Percentiles rank a stretch among this genome's conserved stretches.
Evolutionary conservation across 257 asterid genomes (phyloP).

Genomic region (Cynanchum wilfordii): DNA sequence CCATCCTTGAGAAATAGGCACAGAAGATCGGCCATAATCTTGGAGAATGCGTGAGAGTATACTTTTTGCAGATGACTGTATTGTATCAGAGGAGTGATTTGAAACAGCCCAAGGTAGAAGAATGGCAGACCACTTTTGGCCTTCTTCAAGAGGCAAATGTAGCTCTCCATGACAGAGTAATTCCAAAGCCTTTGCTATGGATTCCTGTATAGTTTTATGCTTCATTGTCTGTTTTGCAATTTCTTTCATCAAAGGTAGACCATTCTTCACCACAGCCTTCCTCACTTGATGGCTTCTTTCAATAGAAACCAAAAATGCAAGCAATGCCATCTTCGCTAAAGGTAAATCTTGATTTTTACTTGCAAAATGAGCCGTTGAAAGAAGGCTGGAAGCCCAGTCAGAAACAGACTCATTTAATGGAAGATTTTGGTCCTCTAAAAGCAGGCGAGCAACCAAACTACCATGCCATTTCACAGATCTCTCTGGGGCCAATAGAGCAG

Average conservation of each 20-base stretch:
- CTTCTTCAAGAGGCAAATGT: constrained; percentile 91
- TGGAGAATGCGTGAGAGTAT: constrained; percentile 87
- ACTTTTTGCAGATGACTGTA: constrained; percentile 75
- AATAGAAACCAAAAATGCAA: constrained; percentile 77
- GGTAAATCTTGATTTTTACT: constrained; percentile 79
- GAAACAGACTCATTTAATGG: constrained; percentile 78
- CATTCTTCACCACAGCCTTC: constrained; percentile 76
- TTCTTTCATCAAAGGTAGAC: constrained; percentile 86
- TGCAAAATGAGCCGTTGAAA: constrained; percentile 84
- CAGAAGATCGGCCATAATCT: constrained; percentile 91
- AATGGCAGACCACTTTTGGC: constrained; percentile 90
- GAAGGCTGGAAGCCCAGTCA: constrained; percentile 88
- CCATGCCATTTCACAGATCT: constrained; percentile 99
- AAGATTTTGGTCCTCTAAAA: constrained; percentile 70
- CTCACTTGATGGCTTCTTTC: constrained; percentile 77
- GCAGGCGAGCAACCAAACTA: constrained; percentile 83
- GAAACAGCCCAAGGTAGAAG: constrained; percentile 86
- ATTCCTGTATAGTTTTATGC: constrained; percentile 73
- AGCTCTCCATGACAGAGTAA: constrained; percentile 58
- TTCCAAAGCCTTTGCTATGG: constrained; percentile 87
- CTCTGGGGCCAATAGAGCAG: constrained; percentile 92
- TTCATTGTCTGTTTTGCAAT: constrained; percentile 67
- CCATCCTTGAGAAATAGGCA: constrained; percentile 98
- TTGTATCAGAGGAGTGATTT: constrained; percentile 51
- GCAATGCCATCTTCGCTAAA: constrained; percentile 75